These are phyloP conservation scores for Vitis hybrid DNA, from an alignment of 177 flowering plant species.

Conservation along the genomic window DNA sequence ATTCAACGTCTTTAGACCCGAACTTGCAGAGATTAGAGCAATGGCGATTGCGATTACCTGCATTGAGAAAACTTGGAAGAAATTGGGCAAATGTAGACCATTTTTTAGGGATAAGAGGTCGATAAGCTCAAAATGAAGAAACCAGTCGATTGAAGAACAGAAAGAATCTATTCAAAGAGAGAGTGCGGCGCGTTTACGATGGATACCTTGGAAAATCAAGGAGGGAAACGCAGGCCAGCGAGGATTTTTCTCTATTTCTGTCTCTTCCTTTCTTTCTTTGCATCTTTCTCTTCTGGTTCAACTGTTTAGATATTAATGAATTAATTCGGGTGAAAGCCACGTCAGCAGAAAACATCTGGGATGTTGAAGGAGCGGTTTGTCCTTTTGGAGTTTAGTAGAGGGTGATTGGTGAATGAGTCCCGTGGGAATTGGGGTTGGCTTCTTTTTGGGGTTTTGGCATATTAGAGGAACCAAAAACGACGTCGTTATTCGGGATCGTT, in stretches of 20 bases:
- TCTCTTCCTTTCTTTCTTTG: conserved; percentile 4
- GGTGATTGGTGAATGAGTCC: not conserved
- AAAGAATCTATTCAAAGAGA: not conserved
- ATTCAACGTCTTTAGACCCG: too few relatives aligned
- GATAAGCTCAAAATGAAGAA: conserved; percentile 2
- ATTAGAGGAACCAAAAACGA: not conserved
- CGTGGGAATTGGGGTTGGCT: not conserved
- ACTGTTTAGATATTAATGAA: not conserved
- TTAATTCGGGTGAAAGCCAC: conserved; percentile 15
- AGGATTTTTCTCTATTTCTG: not conserved
- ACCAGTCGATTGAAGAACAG: not conserved
- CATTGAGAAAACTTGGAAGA: not conserved
- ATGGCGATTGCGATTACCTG: conserved; percentile 8
- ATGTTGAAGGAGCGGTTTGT: not conserved
- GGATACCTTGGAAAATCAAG: too few relatives aligned
- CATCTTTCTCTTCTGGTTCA: not conserved
- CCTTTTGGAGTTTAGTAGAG: not conserved
- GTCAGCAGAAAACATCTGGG: conserved; percentile 22
- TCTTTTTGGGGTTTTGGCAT: not conserved
- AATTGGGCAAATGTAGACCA: not conserved
- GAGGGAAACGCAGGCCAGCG: not conserved
- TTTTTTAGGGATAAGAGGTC: conserved; percentile 2
- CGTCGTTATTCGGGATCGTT: not conserved
- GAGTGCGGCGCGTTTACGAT: too few relatives aligned
- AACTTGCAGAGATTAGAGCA: not conserved